Evolutionary conservation across 306 rosid genomes (phyloP).

Genomic region (Vigna reflexopilosa): DNA sequence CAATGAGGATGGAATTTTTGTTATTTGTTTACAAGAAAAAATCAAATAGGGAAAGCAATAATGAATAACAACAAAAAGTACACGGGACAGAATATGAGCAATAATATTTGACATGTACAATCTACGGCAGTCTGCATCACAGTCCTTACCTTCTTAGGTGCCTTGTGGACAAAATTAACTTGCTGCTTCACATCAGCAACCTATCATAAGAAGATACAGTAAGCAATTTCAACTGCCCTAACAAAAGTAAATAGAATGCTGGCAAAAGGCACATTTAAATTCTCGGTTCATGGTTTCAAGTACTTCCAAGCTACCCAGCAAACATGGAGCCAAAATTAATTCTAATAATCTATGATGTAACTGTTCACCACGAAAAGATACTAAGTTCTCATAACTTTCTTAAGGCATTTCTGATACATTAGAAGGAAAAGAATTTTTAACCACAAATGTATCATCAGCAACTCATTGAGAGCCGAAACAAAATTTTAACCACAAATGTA

Average conservation of each 20-base stretch:
- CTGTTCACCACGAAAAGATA: slow-evolving; percentile 14
- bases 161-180: slow-evolving; percentile 74
- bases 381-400: slow-evolving; percentile 24
- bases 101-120: slow-evolving; percentile 21
- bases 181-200: slow-evolving; percentile 71
- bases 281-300: slow-evolving; percentile 19
- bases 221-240: slow-evolving; percentile 28
- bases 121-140: slow-evolving; percentile 4
- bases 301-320: slow-evolving; percentile 29
- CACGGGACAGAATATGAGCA: slow-evolving; percentile 10
- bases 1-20: slow-evolving; percentile 8
- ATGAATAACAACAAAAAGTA: slow-evolving; percentile 9
- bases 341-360: slow-evolving; percentile 25
- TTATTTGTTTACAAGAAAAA: slow-evolving; percentile 15
- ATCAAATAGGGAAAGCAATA: slow-evolving; percentile 22
- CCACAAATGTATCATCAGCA: slow-evolving; percentile 16
- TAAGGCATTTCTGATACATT: slow-evolving; percentile 13
- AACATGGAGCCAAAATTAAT: slow-evolving; percentile 39
- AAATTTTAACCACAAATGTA: slow-evolving; percentile 21
- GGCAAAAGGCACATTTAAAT: slow-evolving; percentile 1
- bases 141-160: slow-evolving; percentile 72
- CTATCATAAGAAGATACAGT: slow-evolving; percentile 56
- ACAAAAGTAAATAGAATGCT: slow-evolving; percentile 13
- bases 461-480: slow-evolving; percentile 26
- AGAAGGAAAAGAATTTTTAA: slow-evolving; percentile 21